These are phyloP conservation scores for Yueomyces sp. DNA, from an alignment of 805 yeast genomes.

Conservation along the genomic window DNA sequence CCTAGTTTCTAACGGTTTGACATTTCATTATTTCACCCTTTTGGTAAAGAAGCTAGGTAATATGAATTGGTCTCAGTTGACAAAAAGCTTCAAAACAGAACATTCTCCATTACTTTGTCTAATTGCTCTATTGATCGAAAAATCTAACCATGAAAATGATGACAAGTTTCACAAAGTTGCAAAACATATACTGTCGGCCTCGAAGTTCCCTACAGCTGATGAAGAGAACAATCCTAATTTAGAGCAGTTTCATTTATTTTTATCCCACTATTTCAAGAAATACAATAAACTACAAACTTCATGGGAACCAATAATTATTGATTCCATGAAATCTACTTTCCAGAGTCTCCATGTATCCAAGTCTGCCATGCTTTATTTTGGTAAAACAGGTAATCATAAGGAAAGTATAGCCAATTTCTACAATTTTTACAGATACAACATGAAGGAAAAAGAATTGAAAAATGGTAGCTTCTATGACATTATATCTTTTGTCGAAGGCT, in stretches of 20 bases:
- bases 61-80: neutral
- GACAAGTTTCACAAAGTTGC: conserved; percentile 8
- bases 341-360: conserved; percentile 28
- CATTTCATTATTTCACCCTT: conserved; percentile 11
- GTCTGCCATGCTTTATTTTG: conserved; percentile 26
- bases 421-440: conserved; percentile 29
- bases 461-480: conserved; percentile 24
- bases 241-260: conserved; percentile 21
- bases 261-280: conserved; percentile 16
- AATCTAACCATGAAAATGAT: conserved; percentile 5
- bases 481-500: conserved; percentile 20
- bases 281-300: conserved; percentile 5
- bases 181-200: conserved; percentile 8
- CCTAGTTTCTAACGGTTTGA: conserved; percentile 12
- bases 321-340: conserved; percentile 31
- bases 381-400: conserved; percentile 8
- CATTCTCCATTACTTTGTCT: neutral
- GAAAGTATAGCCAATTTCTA: conserved; percentile 23
- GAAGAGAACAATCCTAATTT: conserved; percentile 19
- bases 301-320: conserved; percentile 17
- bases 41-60: conserved; percentile 9
- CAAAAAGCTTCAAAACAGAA: neutral
- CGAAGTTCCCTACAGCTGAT: conserved; percentile 34
- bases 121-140: conserved; percentile 1
- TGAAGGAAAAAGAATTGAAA: conserved; percentile 25